phyloP scores from a whole-genome alignment of 495 filamentous ascomycete species.

The Penicillium simplicissimum region DNA sequence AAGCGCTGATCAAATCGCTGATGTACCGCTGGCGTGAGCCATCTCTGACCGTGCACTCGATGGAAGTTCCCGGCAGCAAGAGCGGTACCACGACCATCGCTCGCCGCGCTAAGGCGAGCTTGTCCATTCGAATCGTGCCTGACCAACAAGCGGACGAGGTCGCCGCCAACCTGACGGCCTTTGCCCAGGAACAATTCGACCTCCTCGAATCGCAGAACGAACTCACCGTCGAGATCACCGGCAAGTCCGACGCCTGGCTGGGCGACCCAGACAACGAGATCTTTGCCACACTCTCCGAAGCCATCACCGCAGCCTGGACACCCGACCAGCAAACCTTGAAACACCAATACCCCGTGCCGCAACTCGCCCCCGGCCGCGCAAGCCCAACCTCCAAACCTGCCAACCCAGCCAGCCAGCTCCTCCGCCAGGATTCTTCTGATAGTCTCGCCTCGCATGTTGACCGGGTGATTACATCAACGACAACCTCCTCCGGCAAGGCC shows the following conservation, averaged over 20 bases:
- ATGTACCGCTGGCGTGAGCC: conserved; percentile 97
- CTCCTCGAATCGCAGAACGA: conserved; percentile 75
- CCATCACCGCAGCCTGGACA: conserved; percentile 80
- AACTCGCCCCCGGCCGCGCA: conserved; percentile 16
- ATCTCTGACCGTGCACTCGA: conserved; percentile 87
- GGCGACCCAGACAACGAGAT: conserved; percentile 89
- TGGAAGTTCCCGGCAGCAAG: conserved; percentile 66
- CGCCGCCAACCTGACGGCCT: conserved; percentile 62
- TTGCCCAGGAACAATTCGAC: conserved; percentile 70
- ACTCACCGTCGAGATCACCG: conserved; percentile 80
- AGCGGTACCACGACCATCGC: conserved; percentile 84
- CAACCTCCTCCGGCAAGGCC: conserved; percentile 42
- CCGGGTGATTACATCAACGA: conserved; percentile 48
- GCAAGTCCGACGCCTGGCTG: conserved; percentile 94
- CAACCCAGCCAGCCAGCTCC: conserved; percentile 21
- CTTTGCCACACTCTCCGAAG: conserved; percentile 84
- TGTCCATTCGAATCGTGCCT: conserved; percentile 90
- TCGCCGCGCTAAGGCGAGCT: conserved; percentile 75
- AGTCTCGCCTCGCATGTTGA: conserved; percentile 50
- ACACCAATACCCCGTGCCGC: conserved; percentile 36
- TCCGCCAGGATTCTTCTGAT: conserved; percentile 45
- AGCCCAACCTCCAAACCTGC: conserved; percentile 18
- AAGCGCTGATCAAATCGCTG: conserved; percentile 70
- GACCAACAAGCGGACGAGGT: conserved; percentile 83
- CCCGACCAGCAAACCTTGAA: conserved; percentile 29